These are phyloP conservation scores for Mallotus nudiflorus DNA, from an alignment of 345 rosid genomes.

Conservation along the genomic window DNA sequence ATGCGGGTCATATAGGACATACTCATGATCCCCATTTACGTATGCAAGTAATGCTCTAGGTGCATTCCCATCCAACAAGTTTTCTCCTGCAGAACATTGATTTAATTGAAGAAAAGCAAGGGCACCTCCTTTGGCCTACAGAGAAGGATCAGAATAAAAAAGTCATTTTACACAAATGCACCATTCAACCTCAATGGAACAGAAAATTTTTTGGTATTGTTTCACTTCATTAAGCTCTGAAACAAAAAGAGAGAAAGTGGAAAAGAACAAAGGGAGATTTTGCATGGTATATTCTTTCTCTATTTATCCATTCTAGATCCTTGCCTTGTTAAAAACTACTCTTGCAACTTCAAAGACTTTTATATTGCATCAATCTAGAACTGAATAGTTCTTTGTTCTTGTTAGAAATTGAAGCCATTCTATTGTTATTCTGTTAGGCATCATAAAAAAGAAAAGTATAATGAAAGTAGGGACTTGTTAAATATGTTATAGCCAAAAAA, in stretches of 20 bases:
- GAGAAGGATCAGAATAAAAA: slow-evolving; percentile 18
- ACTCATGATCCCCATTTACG: slow-evolving; percentile 78
- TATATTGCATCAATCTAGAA: neutral
- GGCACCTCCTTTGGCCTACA: slow-evolving; percentile 77
- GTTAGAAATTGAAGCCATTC: neutral
- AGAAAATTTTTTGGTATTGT: neutral
- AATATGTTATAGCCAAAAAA: neutral
- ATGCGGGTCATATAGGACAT: slow-evolving; percentile 70
- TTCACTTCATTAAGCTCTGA: neutral
- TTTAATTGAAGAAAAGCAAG: slow-evolving; percentile 55
- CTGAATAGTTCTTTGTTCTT: neutral
- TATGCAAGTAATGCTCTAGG: slow-evolving; percentile 54
- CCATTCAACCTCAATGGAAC: neutral
- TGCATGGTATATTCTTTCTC: neutral
- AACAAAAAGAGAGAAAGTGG: neutral
- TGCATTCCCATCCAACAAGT: slow-evolving; percentile 39
- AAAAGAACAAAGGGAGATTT: neutral
- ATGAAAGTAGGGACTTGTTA: neutral
- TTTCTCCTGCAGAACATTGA: slow-evolving; percentile 33
- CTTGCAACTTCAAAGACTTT: neutral
- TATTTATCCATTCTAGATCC: neutral
- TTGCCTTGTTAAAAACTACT: neutral
- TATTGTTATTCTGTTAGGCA: neutral
- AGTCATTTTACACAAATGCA: neutral
- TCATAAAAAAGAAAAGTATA: neutral